Evolutionary conservation across 768 basidiomycete species (phyloP), one percentile per base, ranked within the genome.

Genomic region (Psilocybe sp.): DNA sequence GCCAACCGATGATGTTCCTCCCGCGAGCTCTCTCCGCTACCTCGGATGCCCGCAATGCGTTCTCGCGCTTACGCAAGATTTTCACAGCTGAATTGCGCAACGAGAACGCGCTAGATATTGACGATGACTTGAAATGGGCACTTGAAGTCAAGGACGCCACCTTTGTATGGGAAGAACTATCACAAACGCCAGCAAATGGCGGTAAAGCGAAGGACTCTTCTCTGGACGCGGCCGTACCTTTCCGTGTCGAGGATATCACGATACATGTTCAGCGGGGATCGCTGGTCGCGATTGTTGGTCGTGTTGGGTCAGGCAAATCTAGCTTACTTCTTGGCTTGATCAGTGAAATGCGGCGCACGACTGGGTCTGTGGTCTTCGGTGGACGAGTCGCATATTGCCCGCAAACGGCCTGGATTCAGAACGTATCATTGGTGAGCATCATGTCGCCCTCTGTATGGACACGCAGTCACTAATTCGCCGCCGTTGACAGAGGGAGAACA

Each of bases 331-430:
- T 80, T 58, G 84, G 82, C 3, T 66, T 90, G 20, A 77, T 88
- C 36, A 85, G 87, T 5, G 87, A 88, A 65, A 88, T 88, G 85
- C 70, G 76, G 14, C 72, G 70, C 49, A 54, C 72, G 2, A 62
- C 66, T 8, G 87, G 87, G 0, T 60, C 65, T 11, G 76, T 84
- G 34, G 66, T 70, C 0, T 82, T 88, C 55, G 82, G 87, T 6
- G 86, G 87, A 0, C 66, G 69, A 12, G 73, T 88, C 9, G 84
- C 79, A 5, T 90, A 88, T 60, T 86, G 84, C 59, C 75, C 85
- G 13, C 87, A 90, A 64, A 79, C 77, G 0, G 84, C 86, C 0
- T 90, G 87, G 87, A 88, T 90, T 42, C 84, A 87, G 63, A 87
- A 87, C 60, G 78, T 80, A 0, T 73, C 80, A 4, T 57, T 85